Percentiles rank a stretch among this genome's conserved stretches.
Evolutionary conservation across 352 stramenopile species (phyloP).

Genomic region (Ophiocytium majus): DNA sequence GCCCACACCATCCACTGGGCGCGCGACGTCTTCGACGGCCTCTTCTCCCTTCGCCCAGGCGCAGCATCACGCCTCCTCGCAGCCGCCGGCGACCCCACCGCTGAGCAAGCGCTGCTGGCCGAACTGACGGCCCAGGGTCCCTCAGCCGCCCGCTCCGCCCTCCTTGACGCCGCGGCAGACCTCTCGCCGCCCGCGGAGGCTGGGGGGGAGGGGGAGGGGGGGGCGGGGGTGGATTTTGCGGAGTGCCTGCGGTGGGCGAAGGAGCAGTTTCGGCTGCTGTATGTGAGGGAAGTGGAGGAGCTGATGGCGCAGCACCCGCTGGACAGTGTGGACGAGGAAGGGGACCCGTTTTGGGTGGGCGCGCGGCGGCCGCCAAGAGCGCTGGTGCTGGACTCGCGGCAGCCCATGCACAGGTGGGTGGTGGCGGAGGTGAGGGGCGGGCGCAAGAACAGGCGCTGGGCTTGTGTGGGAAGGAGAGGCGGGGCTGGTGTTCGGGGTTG

Average conservation of each 20-base stretch:
- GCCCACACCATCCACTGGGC: constrained; percentile 87
- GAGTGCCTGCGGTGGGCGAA: constrained; percentile 54
- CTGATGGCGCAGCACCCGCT: constrained; percentile 56
- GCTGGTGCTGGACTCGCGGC: constrained; percentile 23
- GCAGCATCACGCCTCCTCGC: constrained; percentile 1
- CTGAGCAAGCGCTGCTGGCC: not conserved
- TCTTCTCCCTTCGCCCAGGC: constrained; percentile 26
- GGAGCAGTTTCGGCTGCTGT: constrained; percentile 47
- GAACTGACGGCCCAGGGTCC: constrained; percentile 11
- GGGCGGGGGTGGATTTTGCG: not conserved
- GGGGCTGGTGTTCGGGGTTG: too few species aligned
- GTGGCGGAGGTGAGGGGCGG: too few species aligned
- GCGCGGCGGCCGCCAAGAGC: constrained; percentile 34
- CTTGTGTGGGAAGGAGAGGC: too few species aligned
- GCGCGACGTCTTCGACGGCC: constrained; percentile 73
- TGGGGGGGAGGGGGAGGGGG: not conserved
- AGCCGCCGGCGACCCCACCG: not conserved
- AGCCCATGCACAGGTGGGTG: not conserved
- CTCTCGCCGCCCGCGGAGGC: not conserved
- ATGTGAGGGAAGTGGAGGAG: constrained; percentile 29
- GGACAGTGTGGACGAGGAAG: constrained; percentile 58
- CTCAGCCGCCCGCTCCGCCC: not conserved
- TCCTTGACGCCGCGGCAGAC: not conserved
- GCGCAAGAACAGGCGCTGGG: too few species aligned
- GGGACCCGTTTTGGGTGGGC: constrained; percentile 58